These are phyloP conservation scores for Aphanomyces invadans DNA, from an alignment of 352 stramenopile species.

Conservation along the genomic window DNA sequence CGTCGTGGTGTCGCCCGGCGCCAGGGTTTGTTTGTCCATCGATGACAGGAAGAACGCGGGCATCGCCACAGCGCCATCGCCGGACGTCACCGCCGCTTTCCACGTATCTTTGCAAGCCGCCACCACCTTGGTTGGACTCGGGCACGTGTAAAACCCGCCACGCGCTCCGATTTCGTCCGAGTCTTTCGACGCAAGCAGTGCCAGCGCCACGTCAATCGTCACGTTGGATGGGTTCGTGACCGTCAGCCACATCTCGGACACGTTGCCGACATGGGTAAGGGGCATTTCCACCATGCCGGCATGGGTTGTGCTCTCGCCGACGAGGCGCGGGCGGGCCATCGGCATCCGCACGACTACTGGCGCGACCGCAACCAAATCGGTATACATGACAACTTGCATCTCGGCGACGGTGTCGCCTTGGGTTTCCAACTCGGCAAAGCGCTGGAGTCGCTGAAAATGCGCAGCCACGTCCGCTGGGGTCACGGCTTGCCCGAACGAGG, in stretches of 20 bases:
- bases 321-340: background rate
- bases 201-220: conserved; percentile 15
- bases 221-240: conserved; percentile 13
- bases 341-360: conserved; percentile 10
- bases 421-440: conserved; percentile 1
- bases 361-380: conserved; percentile 1
- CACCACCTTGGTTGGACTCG: background rate
- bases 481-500: conserved; percentile 7
- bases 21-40: background rate
- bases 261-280: conserved; percentile 6
- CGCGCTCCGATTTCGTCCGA: conserved; percentile 1
- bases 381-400: conserved; percentile 13
- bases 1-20: background rate
- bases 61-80: background rate
- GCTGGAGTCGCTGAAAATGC: conserved; percentile 3
- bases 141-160: background rate
- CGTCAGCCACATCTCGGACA: background rate
- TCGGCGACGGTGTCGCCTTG: background rate
- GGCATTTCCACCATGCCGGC: no score
- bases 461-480: conserved; percentile 4
- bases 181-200: background rate
- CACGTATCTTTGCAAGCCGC: background rate
- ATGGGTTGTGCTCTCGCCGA: no score
- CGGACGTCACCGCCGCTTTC: background rate
- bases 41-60: background rate